phyloP scores from a whole-genome alignment of 805 yeast species.

The Wickerhamomyces hampshirensis region DNA sequence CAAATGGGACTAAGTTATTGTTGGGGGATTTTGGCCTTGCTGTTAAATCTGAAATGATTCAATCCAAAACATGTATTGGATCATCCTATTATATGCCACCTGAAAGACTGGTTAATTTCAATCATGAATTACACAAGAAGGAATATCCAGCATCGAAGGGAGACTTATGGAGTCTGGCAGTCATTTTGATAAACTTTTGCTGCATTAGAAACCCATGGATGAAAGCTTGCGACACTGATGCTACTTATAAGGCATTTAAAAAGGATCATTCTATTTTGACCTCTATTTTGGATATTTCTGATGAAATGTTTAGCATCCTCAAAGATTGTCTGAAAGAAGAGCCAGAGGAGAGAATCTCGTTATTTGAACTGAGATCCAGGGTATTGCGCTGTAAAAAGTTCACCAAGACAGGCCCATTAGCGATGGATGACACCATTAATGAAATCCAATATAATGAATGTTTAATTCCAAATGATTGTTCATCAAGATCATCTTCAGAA shows the following conservation, averaged over 20 bases:
- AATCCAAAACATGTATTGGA: conserved; percentile 77
- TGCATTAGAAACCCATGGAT: conserved; percentile 92
- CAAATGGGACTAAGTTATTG: conserved; percentile 49
- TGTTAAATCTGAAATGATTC: conserved; percentile 49
- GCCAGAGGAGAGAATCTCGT: conserved; percentile 29
- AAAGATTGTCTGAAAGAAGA: conserved; percentile 27
- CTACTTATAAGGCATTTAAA: conserved; percentile 61
- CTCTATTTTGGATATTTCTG: conserved; percentile 69
- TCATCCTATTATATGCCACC: conserved; percentile 93
- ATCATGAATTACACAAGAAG: conserved; percentile 22
- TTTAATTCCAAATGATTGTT: not conserved
- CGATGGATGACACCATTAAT: conserved; percentile 1
- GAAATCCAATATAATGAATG: not conserved
- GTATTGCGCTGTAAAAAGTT: conserved; percentile 16
- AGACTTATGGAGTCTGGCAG: conserved; percentile 85
- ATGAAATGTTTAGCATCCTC: conserved; percentile 52
- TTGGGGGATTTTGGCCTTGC: conserved; percentile 92
- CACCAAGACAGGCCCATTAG: conserved; percentile 19
- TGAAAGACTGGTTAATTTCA: conserved; percentile 51
- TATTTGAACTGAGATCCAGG: conserved; percentile 18
- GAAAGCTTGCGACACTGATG: conserved; percentile 61
- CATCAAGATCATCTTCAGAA: not conserved
- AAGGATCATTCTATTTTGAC: conserved; percentile 50
- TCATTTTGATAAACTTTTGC: conserved; percentile 71
- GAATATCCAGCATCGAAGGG: conserved; percentile 67